Conservation (phyloP, 2,329 filamentous ascomycete species). For the Aspergillus sp. region DNA sequence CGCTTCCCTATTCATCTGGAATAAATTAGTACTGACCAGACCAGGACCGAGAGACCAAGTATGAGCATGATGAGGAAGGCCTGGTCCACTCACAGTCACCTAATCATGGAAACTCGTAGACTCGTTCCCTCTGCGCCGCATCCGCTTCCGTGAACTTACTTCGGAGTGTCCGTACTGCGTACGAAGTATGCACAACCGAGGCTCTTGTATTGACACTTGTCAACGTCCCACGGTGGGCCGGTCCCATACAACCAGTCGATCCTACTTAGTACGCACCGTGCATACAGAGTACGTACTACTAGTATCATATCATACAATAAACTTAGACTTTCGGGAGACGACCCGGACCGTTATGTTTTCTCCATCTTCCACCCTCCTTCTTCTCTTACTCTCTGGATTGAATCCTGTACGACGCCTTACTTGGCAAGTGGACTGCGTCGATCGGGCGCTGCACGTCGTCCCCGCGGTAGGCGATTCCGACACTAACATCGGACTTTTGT, state of each 20-base stretch:
- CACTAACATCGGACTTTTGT: not conserved
- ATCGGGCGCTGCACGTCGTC: not conserved
- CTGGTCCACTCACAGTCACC: too few relatives aligned
- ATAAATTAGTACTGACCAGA: constrained; percentile 12
- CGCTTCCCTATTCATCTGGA: constrained; percentile 3
- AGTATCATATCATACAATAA: not conserved
- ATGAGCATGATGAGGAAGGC: constrained; percentile 11
- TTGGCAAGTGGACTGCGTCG: not conserved
- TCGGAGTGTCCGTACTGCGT: too few relatives aligned
- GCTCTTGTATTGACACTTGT: too few relatives aligned
- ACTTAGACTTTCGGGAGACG: not conserved
- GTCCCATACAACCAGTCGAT: too few relatives aligned
- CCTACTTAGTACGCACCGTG: too few relatives aligned
- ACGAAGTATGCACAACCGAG: too few relatives aligned
- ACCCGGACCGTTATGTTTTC: not conserved
- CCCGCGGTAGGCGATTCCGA: not conserved
- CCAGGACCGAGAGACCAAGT: constrained; percentile 14
- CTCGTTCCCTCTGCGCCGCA: too few relatives aligned
- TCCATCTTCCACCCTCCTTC: not conserved
- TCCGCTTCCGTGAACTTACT: too few relatives aligned
- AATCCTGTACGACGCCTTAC: not conserved
- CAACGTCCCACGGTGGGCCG: too few relatives aligned
- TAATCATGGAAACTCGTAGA: too few relatives aligned
- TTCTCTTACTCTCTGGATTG: not conserved
- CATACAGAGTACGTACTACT: too few relatives aligned